Evolutionary conservation across 225 moss, liverwort and hornwort species (phyloP).

Genomic region (Polytrichum formosum): DNA sequence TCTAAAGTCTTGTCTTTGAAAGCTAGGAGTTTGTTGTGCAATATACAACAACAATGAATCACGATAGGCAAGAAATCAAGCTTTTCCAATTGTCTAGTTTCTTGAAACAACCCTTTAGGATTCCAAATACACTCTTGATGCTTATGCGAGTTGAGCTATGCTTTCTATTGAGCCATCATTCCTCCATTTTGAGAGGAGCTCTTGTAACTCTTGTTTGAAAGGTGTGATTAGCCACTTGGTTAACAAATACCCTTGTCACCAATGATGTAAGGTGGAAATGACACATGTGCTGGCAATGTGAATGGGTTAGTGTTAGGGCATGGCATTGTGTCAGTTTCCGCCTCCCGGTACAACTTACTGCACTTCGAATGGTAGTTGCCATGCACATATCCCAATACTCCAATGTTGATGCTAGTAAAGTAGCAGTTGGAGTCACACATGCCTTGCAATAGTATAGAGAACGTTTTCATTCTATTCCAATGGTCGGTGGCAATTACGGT

Average conservation of each 20-base stretch:
- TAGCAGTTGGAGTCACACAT: background rate
- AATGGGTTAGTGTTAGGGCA: background rate
- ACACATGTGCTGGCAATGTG: background rate
- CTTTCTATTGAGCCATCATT: background rate
- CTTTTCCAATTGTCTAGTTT: background rate
- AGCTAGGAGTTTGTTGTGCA: background rate
- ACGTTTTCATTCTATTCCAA: background rate
- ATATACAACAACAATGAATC: background rate
- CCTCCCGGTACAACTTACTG: background rate
- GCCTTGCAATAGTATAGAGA: background rate
- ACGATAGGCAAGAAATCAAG: background rate
- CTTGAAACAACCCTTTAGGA: background rate
- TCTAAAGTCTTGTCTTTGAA: background rate
- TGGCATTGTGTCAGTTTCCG: background rate
- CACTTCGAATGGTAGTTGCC: background rate
- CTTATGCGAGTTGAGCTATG: background rate
- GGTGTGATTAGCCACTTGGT: conserved; percentile 3
- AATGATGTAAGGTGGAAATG: background rate
- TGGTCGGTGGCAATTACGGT: background rate
- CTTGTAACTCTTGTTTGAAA: background rate
- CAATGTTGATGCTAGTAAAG: background rate
- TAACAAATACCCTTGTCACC: background rate
- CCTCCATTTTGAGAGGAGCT: background rate
- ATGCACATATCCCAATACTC: background rate
- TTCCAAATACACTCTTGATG: background rate